Percentiles rank a stretch among this genome's conserved stretches.
Conservation (phyloP, 2,329 filamentous ascomycete species). For the Colletotrichum agaves region DNA sequence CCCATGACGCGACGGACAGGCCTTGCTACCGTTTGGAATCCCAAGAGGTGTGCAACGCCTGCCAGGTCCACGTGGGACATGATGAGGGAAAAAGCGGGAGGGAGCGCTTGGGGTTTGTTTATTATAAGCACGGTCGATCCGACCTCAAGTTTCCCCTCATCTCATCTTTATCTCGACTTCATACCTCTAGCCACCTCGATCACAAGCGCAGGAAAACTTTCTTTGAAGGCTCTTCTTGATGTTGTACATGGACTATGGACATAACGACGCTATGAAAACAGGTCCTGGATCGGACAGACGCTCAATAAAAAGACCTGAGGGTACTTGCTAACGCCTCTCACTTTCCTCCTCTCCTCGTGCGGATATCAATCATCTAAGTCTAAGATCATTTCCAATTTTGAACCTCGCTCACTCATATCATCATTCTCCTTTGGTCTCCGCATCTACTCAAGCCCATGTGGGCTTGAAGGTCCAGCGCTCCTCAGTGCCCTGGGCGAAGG, state of each 20-base stretch:
- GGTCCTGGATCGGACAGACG: slow-evolving; percentile 24
- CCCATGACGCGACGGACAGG: slow-evolving; percentile 3
- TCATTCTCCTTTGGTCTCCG: not conserved
- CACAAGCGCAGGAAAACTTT: not conserved
- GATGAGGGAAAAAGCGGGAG: slow-evolving; percentile 20
- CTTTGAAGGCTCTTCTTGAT: slow-evolving; percentile 19
- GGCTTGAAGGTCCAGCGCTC: slow-evolving; percentile 74
- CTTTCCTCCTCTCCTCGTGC: slow-evolving; percentile 10
- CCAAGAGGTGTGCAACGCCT: slow-evolving; percentile 21
- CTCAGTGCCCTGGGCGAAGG: slow-evolving; percentile 76
- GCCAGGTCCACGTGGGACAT: slow-evolving; percentile 22
- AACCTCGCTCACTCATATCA: not conserved
- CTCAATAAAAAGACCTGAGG: not conserved
- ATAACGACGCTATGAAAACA: slow-evolving; percentile 21
- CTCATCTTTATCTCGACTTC: slow-evolving; percentile 30
- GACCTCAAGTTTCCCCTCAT: slow-evolving; percentile 2
- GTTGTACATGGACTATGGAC: slow-evolving; percentile 31
- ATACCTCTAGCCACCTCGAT: not conserved
- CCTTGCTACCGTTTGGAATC: slow-evolving; percentile 6
- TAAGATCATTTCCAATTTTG: slow-evolving; percentile 14
- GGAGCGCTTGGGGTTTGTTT: not conserved
- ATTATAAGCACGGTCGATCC: slow-evolving; percentile 22
- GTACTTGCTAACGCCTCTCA: not conserved
- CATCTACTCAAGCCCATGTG: slow-evolving; percentile 40
- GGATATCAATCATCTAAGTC: slow-evolving; percentile 35